These are phyloP conservation scores for Halenospora varia DNA, from an alignment of 495 filamentous ascomycete species.

Conservation along the genomic window DNA sequence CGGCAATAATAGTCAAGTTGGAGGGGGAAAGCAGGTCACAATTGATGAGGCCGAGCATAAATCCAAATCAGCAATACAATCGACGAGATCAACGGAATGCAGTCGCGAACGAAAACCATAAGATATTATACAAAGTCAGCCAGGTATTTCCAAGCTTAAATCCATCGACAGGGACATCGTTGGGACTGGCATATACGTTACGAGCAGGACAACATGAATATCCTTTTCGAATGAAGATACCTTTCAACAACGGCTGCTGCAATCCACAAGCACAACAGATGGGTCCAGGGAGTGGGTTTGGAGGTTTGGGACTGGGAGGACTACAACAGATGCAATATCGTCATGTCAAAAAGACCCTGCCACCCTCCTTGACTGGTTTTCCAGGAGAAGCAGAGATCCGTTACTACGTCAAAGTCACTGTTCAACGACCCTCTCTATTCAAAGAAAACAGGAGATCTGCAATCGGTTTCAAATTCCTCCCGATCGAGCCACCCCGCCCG, in stretches of 20 bases:
- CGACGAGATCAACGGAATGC: conserved; percentile 26
- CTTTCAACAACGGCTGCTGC: conserved; percentile 86
- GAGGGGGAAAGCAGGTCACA: conserved; percentile 81
- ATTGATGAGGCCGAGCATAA: conserved; percentile 31
- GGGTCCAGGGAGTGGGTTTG: conserved; percentile 28
- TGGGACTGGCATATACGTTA: conserved; percentile 67
- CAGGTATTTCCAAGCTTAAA: conserved; percentile 59
- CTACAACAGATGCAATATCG: conserved; percentile 42
- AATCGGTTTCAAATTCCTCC: conserved; percentile 73
- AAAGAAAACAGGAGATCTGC: conserved; percentile 74
- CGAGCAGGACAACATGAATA: conserved; percentile 79
- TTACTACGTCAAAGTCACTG: conserved; percentile 91
- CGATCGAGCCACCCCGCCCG: conserved; percentile 83
- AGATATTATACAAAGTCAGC: conserved; percentile 64
- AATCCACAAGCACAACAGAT: conserved; percentile 38
- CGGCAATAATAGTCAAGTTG: conserved; percentile 84
- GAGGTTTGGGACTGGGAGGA: conserved; percentile 32
- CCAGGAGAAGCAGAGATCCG: conserved; percentile 80
- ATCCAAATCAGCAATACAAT: conserved; percentile 16
- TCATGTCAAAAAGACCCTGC: conserved; percentile 84
- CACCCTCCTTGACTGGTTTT: conserved; percentile 80
- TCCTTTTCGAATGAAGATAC: conserved; percentile 88
- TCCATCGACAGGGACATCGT: conserved; percentile 35
- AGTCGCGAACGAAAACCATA: conserved; percentile 45
- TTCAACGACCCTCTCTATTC: conserved; percentile 75